Evolutionary conservation across 2,329 filamentous ascomycete genomes (phyloP).

Genomic region (Phyllosticta citriasiana): DNA sequence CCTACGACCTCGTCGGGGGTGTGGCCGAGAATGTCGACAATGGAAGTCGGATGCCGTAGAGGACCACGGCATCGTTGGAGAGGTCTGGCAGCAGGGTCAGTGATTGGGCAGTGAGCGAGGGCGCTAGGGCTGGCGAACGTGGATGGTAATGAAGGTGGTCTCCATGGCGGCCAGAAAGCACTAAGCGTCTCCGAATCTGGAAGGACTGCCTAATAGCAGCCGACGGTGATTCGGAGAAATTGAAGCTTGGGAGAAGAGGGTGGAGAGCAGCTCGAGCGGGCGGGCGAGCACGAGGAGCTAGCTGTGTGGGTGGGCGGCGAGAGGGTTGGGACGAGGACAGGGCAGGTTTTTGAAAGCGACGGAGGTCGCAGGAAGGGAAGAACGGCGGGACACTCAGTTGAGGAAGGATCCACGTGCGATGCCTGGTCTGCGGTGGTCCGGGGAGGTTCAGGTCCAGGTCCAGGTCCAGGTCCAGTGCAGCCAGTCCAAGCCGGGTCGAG

Average conservation of each 20-base stretch:
- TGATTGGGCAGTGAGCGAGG: neutral
- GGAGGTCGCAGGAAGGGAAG: too few relatives aligned
- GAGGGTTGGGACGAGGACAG: neutral
- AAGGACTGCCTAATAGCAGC: slow-evolving; percentile 9
- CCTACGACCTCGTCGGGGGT: slow-evolving; percentile 65
- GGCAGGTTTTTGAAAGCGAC: neutral
- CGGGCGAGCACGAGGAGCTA: neutral
- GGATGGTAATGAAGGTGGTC: slow-evolving; percentile 84
- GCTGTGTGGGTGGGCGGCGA: neutral
- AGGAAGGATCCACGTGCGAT: neutral
- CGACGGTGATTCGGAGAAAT: slow-evolving; percentile 3
- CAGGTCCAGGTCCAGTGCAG: too few relatives aligned
- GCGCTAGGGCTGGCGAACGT: slow-evolving; percentile 40
- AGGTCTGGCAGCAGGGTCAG: slow-evolving; percentile 46
- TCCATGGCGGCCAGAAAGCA: slow-evolving; percentile 47
- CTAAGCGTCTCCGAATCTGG: slow-evolving; percentile 6
- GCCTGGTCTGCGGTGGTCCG: too few relatives aligned
- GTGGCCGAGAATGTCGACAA: slow-evolving; percentile 74
- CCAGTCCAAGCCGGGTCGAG: too few relatives aligned
- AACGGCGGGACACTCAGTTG: too few relatives aligned
- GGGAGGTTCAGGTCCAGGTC: too few relatives aligned
- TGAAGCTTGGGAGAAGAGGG: neutral
- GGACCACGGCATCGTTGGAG: slow-evolving; percentile 62
- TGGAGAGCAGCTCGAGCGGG: neutral
- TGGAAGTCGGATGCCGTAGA: slow-evolving; percentile 77